These are phyloP conservation scores for Suhomyces canberraensis DNA, from an alignment of 805 yeast species.

Conservation along the genomic window DNA sequence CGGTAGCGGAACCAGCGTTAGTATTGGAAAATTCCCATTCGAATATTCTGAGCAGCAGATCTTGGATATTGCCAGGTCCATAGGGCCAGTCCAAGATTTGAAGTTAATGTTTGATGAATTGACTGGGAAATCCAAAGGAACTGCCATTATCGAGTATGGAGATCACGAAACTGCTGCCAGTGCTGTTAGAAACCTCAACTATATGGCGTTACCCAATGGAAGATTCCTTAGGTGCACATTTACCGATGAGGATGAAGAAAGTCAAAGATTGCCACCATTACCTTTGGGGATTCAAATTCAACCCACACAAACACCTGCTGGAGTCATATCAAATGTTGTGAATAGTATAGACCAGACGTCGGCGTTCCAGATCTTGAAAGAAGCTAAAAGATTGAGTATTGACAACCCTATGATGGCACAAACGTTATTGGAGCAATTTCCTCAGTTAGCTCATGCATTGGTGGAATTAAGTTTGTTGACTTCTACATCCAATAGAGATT, in stretches of 20 bases:
- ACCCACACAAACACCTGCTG: constrained; percentile 38
- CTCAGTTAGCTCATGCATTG: constrained; percentile 79
- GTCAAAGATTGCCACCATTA: constrained; percentile 33
- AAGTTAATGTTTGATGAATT: constrained; percentile 80
- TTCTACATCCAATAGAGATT: constrained; percentile 33
- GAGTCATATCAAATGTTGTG: constrained; percentile 20
- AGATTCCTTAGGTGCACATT: constrained; percentile 73
- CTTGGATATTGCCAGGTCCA: constrained; percentile 77
- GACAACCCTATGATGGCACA: constrained; percentile 58
- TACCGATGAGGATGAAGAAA: constrained; percentile 45
- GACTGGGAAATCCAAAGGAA: constrained; percentile 89
- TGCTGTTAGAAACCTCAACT: constrained; percentile 85
- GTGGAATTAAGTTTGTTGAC: constrained; percentile 60
- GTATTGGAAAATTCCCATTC: constrained; percentile 85
- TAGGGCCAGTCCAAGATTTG: constrained; percentile 79
- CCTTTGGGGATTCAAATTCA: constrained; percentile 42
- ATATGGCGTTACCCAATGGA: constrained; percentile 61
- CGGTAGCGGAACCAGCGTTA: constrained; percentile 35
- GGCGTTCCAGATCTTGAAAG: constrained; percentile 32
- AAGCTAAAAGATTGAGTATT: constrained; percentile 56
- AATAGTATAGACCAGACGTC: constrained; percentile 21
- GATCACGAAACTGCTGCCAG: constrained; percentile 85
- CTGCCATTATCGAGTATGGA: constrained; percentile 79
- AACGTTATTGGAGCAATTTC: constrained; percentile 61
- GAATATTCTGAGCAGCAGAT: constrained; percentile 94